Evolutionary conservation across 2,329 filamentous ascomycete species (phyloP), one percentile per base, ranked within the genome.

Genomic region (Plenodomus biglobosus): DNA sequence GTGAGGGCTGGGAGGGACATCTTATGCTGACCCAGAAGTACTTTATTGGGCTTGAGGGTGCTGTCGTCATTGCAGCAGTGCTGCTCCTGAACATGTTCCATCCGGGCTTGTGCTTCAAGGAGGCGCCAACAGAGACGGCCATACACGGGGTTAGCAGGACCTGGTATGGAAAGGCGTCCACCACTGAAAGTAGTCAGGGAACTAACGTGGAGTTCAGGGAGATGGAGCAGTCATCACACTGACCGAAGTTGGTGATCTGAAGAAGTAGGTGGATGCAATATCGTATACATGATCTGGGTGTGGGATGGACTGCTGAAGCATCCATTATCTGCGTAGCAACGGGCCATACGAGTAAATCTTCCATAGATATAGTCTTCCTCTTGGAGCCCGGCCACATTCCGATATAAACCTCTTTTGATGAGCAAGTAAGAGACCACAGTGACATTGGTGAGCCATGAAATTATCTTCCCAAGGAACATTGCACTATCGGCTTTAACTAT

Each of bases 1-100:
- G 78, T 53, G 75, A 80, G 43, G 86, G 86, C 1, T 90, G 84
- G 80, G 69, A 63, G 2, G 84, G 85, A 0, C 68, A 76, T 18
- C 67, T 88, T 58, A 85, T 85, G 65, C 59, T 61, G 40, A 71
- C 64, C 17, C 66, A 73, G 46, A 64, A 54, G 22, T 72, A 72
- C 43, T 73, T 73, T 30, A 69, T 73, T 45, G 71, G 69, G 10
- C 55, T 73, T 2, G 71, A 73, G 50, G 68, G 70, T 15, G 66
- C 64, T 13, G 56, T 72, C 37, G 54, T 73, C 6, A 53, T 64
- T 13, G 62, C 57, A 10, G 69, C 63, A 0, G 64, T 72, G 3
- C 27, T 73, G n/a, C 51, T 60, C 5, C 40, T 73, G 47, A 73
- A 72, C 44, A 21, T 58, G 3, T 73, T 69, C 20, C 70, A 73